Conservation (phyloP, 2,329 filamentous ascomycete species). For the Colletotrichum truncatum region DNA sequence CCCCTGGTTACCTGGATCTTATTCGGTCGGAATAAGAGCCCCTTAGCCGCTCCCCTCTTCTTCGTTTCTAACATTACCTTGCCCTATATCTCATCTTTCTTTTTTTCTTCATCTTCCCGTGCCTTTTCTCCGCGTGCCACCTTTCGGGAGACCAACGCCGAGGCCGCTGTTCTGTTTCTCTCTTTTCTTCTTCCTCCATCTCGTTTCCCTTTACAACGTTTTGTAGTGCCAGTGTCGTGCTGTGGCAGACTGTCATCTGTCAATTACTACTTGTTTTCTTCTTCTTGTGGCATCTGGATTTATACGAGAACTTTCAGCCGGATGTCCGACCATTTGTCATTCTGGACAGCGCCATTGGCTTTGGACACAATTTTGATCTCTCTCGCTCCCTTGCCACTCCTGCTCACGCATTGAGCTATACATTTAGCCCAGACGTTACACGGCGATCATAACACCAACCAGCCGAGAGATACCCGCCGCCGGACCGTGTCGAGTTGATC, state of each 20-base stretch:
- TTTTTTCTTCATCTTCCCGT: background rate
- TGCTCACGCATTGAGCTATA: no score
- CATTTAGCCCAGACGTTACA: no score
- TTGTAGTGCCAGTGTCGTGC: background rate
- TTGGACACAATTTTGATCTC: no score
- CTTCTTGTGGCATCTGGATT: background rate
- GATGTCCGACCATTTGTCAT: background rate
- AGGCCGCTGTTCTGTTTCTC: no score
- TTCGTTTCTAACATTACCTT: slow-evolving; percentile 17
- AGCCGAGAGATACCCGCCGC: no score
- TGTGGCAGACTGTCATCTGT: background rate
- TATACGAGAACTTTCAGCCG: background rate
- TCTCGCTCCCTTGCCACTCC: no score
- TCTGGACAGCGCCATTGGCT: no score
- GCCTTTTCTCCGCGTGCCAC: background rate
- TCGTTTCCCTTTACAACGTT: background rate
- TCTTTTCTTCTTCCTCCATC: background rate
- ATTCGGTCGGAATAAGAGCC: slow-evolving; percentile 3
- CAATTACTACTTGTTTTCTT: background rate
- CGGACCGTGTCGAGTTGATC: no score
- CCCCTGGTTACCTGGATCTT: background rate
- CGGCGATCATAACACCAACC: no score
- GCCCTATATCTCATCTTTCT: slow-evolving; percentile 7
- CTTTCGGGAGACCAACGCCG: background rate
- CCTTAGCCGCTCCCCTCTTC: background rate